A percentile compares a stretch with the other conserved stretches of the same genome.
These are phyloP conservation scores for Vinca minor DNA, from an alignment of 257 asterid species.

Conservation along the genomic window DNA sequence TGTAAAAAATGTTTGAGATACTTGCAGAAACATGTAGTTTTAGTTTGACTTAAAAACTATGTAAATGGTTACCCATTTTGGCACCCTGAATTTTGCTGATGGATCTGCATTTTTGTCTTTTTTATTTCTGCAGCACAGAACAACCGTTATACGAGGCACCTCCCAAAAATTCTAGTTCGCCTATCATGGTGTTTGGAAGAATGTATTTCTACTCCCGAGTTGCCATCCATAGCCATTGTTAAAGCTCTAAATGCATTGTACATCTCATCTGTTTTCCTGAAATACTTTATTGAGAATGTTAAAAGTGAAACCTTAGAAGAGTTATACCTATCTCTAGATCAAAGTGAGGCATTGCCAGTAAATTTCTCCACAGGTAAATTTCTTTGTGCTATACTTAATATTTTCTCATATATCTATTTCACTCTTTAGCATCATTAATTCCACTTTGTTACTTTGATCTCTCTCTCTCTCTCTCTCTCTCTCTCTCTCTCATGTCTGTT, in stretches of 20 bases:
- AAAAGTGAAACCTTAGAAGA: slow-evolving; percentile 71
- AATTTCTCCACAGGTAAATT: slow-evolving; percentile 55
- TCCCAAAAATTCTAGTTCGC: slow-evolving; percentile 76
- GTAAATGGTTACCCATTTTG: neutral
- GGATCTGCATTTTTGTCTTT: slow-evolving; percentile 5
- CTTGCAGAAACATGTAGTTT: neutral
- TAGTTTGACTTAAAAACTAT: neutral
- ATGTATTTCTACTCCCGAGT: slow-evolving; percentile 59
- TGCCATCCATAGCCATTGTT: slow-evolving; percentile 42
- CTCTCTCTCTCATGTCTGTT: neutral
- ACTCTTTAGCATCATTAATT: neutral
- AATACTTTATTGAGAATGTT: slow-evolving; percentile 66
- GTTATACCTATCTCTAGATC: slow-evolving; percentile 58
- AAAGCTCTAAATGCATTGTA: slow-evolving; percentile 77
- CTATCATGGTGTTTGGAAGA: slow-evolving; percentile 83
- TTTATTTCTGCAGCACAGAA: slow-evolving; percentile 54
- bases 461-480: neutral
- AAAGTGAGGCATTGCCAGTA: slow-evolving; percentile 51
- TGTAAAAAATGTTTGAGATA: neutral
- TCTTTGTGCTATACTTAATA: neutral
- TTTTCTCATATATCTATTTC: neutral
- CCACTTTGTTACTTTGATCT: neutral
- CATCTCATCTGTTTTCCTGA: slow-evolving; percentile 80
- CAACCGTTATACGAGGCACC: slow-evolving; percentile 80
- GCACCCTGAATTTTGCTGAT: neutral